Evolutionary conservation across 768 basidiomycete genomes (phyloP).

Genomic region (Leccinellum luteum): DNA sequence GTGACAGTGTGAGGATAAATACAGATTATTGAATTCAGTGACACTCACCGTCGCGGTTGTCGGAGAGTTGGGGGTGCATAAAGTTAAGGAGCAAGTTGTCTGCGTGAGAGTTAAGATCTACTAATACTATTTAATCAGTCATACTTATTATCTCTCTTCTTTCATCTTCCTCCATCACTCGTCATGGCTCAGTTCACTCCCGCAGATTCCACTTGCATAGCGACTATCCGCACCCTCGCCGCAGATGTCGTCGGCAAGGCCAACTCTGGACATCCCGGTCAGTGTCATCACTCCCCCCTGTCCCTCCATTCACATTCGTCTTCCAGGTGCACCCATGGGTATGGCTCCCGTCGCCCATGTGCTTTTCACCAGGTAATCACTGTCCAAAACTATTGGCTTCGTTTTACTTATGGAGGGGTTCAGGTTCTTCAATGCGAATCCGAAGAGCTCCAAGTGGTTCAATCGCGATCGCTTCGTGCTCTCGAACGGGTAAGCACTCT

Average conservation of each 20-base stretch:
- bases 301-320: constrained; percentile 4
- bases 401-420: neutral
- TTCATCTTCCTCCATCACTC: constrained; percentile 9
- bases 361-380: constrained; percentile 65
- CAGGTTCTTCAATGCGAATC: constrained; percentile 87
- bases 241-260: constrained; percentile 79
- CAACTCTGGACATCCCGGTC: constrained; percentile 91
- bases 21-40: neutral
- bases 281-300: neutral
- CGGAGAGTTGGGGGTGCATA: constrained; percentile 74
- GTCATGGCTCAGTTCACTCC: constrained; percentile 40
- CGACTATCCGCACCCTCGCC: constrained; percentile 74
- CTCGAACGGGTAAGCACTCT: constrained; percentile 75
- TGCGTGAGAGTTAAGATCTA: neutral
- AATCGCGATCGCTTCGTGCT: constrained; percentile 97
- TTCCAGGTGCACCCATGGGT: constrained; percentile 86
- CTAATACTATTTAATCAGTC: constrained; percentile 8
- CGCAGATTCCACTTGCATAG: constrained; percentile 58
- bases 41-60: constrained; percentile 53
- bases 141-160: constrained; percentile 3
- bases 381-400: neutral
- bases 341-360: constrained; percentile 84
- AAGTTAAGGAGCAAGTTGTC: neutral
- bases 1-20: constrained; percentile 8
- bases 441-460: constrained; percentile 88